Percentiles rank a stretch among this genome's conserved stretches.
Conservation (phyloP, 768 basidiomycete species). For the Mycena galericulata region DNA sequence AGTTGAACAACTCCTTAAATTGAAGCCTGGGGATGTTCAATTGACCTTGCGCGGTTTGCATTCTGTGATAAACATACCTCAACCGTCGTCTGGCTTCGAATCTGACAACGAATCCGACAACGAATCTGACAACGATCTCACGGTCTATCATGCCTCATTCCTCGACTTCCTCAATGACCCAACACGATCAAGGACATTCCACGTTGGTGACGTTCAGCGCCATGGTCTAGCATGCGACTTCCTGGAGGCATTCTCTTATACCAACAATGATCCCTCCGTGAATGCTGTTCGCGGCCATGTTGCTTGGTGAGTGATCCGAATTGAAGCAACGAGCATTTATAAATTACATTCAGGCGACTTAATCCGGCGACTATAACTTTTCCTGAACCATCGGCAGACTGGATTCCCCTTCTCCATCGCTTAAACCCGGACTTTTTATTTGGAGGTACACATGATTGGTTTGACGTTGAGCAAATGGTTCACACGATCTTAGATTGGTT, state of each 20-base stretch:
- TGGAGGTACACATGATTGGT: too few relatives aligned
- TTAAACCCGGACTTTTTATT: not conserved
- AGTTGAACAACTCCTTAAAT: conserved; percentile 7
- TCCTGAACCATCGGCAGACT: not conserved
- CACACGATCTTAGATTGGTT: not conserved
- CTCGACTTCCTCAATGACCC: too few relatives aligned
- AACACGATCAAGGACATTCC: not conserved
- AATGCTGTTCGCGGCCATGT: not conserved
- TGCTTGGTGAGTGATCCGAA: not conserved
- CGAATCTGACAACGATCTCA: not conserved
- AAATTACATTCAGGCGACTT: not conserved
- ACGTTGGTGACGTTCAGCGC: not conserved
- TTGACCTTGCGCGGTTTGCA: not conserved
- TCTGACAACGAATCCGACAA: not conserved
- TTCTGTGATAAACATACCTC: not conserved
- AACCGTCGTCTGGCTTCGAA: not conserved
- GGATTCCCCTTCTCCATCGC: not conserved
- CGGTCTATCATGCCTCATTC: not conserved
- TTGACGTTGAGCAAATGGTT: not conserved
- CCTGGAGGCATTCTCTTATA: not conserved
- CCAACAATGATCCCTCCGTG: not conserved
- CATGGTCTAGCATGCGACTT: not conserved
- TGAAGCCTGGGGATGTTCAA: conserved; percentile 1
- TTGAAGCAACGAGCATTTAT: not conserved
- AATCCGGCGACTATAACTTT: not conserved